A percentile compares a stretch with the other conserved stretches of the same genome.
Conservation (phyloP, 2,329 filamentous ascomycete genomes). For the Aspergillus flavus region DNA sequence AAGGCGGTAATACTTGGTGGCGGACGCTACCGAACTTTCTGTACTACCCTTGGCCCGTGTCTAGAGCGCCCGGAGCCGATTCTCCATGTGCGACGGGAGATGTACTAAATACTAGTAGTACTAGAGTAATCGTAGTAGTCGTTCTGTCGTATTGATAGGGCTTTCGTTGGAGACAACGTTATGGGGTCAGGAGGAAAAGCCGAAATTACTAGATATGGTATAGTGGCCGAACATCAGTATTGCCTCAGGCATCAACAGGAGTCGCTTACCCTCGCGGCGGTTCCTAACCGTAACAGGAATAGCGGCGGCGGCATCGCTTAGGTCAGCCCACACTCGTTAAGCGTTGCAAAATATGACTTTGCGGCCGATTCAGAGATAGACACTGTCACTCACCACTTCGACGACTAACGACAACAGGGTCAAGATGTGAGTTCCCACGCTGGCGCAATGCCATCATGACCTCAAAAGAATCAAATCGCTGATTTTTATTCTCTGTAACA, state of each 20-base stretch:
- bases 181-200: neutral
- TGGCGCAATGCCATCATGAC: conserved; percentile 5
- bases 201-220: neutral
- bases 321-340: conserved; percentile 48
- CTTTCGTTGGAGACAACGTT: neutral
- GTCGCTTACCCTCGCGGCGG: conserved; percentile 14
- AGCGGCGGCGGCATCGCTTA: conserved; percentile 37
- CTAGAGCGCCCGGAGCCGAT: too few species aligned
- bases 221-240: neutral
- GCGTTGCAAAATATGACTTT: conserved; percentile 42
- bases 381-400: conserved; percentile 46
- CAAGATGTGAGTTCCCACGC: conserved; percentile 47
- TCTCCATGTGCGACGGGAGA: too few species aligned
- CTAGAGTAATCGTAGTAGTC: neutral
- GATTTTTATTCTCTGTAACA: conserved; percentile 30
- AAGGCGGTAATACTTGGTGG: neutral
- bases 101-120: too few species aligned
- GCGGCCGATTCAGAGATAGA: conserved; percentile 41
- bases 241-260: conserved; percentile 18
- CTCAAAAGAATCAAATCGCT: conserved; percentile 27
- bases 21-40: neutral
- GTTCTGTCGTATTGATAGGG: neutral
- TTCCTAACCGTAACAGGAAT: neutral
- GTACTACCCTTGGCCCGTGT: neutral
- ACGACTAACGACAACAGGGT: conserved; percentile 52